A percentile compares a stretch with the other conserved stretches of the same genome.
Evolutionary conservation across 2,329 filamentous ascomycete species (phyloP).

Genomic region (Arachnomyces sp.): DNA sequence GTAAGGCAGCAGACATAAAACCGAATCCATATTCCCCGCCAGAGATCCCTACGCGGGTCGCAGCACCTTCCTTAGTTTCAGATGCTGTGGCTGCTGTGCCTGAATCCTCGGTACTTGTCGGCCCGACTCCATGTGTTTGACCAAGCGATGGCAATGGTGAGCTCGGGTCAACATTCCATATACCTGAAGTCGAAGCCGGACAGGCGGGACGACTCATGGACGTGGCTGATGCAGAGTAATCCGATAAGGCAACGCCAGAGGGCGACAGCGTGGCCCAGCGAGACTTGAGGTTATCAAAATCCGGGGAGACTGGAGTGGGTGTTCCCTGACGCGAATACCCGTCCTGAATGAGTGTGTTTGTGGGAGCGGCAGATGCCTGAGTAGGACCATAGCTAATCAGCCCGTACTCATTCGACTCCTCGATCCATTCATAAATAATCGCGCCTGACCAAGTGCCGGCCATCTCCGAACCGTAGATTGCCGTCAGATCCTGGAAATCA

Average conservation of each 20-base stretch:
- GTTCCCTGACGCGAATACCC: conserved; percentile 65
- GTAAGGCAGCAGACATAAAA: not conserved
- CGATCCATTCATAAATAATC: conserved; percentile 85
- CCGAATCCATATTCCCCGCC: not conserved
- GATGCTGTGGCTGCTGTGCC: conserved; percentile 5
- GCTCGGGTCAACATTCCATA: conserved; percentile 67
- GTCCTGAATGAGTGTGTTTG: conserved; percentile 51
- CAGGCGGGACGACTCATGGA: conserved; percentile 59
- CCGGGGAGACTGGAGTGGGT: conserved; percentile 64
- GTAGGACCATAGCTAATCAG: conserved; percentile 65
- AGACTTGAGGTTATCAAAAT: conserved; percentile 68
- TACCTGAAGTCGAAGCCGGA: conserved; percentile 58
- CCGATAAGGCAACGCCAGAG: conserved; percentile 57
- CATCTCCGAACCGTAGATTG: conserved; percentile 72
- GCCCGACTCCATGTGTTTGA: conserved; percentile 30
- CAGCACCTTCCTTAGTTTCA: not conserved
- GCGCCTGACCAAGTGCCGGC: conserved; percentile 62
- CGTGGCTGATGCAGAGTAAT: conserved; percentile 58
- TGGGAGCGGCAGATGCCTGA: conserved; percentile 46
- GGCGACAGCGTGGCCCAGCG: conserved; percentile 70
- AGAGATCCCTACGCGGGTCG: not conserved
- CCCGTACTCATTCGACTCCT: conserved; percentile 77
- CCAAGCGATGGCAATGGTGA: conserved; percentile 63
- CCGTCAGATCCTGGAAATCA: conserved; percentile 56
- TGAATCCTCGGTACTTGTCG: conserved; percentile 1